Conservation (phyloP, 2,329 filamentous ascomycete species). For the Biscogniauxia mediterranea region DNA sequence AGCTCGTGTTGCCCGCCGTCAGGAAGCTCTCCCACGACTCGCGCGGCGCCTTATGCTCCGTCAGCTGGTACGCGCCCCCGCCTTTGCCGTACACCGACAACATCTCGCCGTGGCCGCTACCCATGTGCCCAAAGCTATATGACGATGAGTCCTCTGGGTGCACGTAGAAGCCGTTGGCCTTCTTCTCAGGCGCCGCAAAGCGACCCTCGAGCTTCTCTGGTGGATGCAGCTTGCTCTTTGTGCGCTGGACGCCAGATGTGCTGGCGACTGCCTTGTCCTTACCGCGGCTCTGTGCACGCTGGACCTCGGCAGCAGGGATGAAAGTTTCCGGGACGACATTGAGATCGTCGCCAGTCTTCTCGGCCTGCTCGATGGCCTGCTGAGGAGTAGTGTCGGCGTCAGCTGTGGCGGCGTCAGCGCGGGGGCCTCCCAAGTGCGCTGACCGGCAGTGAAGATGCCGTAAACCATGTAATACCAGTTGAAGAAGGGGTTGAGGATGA, state of each 20-base stretch:
- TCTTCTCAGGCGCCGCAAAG: constrained; percentile 69
- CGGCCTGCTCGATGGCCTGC: constrained; percentile 80
- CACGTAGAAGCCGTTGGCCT: constrained; percentile 67
- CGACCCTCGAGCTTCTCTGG: constrained; percentile 73
- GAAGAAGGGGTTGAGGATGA: constrained; percentile 91
- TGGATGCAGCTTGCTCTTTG: constrained; percentile 64
- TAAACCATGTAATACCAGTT: constrained; percentile 99
- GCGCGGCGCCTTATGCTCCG: constrained; percentile 43
- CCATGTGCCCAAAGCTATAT: constrained; percentile 43
- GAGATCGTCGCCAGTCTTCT: constrained; percentile 78
- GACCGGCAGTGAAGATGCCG: constrained; percentile 90
- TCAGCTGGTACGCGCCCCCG: constrained; percentile 2
- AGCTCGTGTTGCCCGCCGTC: constrained; percentile 55
- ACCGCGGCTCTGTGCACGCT: constrained; percentile 27
- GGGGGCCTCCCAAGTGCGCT: constrained; percentile 94
- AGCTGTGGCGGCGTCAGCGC: constrained; percentile 82
- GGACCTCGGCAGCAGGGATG: constrained; percentile 55
- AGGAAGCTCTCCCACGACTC: constrained; percentile 67
- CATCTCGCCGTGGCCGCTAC: constrained; percentile 30
- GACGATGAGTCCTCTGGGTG: constrained; percentile 69
- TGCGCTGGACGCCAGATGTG: constrained; percentile 40
- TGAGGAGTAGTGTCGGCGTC: constrained; percentile 73
- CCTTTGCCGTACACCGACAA: background rate
- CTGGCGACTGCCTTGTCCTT: constrained; percentile 26
- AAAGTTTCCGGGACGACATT: constrained; percentile 90